These are phyloP conservation scores for Populus ilicifolia DNA, from an alignment of 345 rosid species.

Conservation along the genomic window DNA sequence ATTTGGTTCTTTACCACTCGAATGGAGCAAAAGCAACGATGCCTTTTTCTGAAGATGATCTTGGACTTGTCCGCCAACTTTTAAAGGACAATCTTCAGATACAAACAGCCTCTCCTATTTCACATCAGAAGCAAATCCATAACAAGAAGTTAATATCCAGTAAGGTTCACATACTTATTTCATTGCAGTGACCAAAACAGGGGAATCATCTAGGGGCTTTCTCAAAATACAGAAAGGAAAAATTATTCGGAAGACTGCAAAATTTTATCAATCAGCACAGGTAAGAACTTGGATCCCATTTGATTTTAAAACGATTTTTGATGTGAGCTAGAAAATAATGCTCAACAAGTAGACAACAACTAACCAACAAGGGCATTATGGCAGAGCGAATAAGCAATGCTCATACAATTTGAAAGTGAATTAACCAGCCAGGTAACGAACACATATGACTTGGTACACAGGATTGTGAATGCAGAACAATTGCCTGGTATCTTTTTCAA, in stretches of 20 bases:
- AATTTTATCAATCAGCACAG: background rate
- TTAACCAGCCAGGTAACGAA: background rate
- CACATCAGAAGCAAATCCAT: slow-evolving; percentile 1
- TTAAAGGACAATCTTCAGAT: slow-evolving; percentile 45
- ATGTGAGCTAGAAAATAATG: background rate
- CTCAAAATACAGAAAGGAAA: background rate
- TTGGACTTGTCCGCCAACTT: slow-evolving; percentile 34
- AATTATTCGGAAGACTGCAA: background rate
- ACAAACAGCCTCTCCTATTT: slow-evolving; percentile 48
- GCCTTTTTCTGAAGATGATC: slow-evolving; percentile 16
- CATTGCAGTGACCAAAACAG: background rate
- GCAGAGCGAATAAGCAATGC: background rate
- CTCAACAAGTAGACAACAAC: background rate
- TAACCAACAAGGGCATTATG: background rate
- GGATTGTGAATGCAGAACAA: background rate
- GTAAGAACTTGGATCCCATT: background rate
- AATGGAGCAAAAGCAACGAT: slow-evolving; percentile 8
- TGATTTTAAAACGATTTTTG: background rate
- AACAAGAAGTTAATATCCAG: background rate
- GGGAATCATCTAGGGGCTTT: background rate
- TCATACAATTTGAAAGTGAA: background rate
- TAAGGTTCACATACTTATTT: background rate
- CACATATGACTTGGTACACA: background rate
- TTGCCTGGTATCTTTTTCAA: background rate
- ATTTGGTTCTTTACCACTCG: slow-evolving; percentile 2